Evolutionary conservation across 192 early-diverging fungal species (phyloP).

Genomic region (Rhizoclosmatium globosum): DNA sequence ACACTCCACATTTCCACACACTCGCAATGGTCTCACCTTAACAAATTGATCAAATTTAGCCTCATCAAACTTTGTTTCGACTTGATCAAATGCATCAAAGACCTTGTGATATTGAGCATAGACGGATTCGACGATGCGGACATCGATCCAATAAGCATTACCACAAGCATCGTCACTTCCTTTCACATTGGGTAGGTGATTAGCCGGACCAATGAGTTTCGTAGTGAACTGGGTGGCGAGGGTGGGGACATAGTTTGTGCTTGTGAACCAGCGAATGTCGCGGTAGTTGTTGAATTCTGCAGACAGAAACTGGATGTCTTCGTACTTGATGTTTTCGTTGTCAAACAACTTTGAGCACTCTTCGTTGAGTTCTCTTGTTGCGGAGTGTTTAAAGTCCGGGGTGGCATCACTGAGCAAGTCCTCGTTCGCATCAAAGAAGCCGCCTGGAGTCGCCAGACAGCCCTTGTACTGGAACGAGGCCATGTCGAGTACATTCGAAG

Average conservation of each 20-base stretch:
- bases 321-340: not conserved
- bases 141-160: constrained; percentile 33
- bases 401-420: not conserved
- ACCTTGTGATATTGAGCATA: not conserved
- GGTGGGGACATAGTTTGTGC: constrained; percentile 24
- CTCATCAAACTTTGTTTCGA: not conserved
- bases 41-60: not conserved
- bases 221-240: constrained; percentile 26
- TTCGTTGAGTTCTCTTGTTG: constrained; percentile 29
- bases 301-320: not conserved
- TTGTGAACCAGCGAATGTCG: constrained; percentile 27
- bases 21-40: not conserved
- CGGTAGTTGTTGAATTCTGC: constrained; percentile 28
- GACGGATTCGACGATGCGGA: constrained; percentile 17
- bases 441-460: constrained; percentile 32
- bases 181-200: not conserved
- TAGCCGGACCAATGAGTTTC: not conserved
- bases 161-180: constrained; percentile 32
- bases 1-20: too few species aligned
- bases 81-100: constrained; percentile 9
- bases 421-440: constrained; percentile 17
- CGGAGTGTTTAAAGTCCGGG: constrained; percentile 19
- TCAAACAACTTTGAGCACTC: constrained; percentile 20
- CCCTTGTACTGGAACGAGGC: constrained; percentile 34
- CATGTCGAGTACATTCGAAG: constrained; percentile 8